Evolutionary conservation across 2,329 filamentous ascomycete genomes (phyloP), one percentile per base, ranked within the genome.

Genomic region (Curvularia eragrostidis): DNA sequence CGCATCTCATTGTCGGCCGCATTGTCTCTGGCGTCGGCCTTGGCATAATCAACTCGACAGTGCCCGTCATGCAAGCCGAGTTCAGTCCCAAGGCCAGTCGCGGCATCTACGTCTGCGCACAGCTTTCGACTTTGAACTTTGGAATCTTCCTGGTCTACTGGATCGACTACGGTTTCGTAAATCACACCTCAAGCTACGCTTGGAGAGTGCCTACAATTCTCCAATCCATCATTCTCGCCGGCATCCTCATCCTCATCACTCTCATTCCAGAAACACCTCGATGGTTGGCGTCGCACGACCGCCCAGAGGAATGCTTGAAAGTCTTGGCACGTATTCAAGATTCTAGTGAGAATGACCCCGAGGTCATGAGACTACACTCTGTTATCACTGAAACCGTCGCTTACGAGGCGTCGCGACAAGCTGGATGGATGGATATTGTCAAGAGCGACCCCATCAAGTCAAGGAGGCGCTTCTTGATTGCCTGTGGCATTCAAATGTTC

Each of bases 11-110:
- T 26, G 64, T 64, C 13, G 61, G 64, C 3, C 62, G 64, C 19
- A 39, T 67, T 10, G 53, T 67, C 10, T 62, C 62, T 15, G 61
- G 64, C 23, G 80, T 78, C 28, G 77, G 77, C 13, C 55, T 66
- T 5, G 63, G 63, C 32, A 59, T 64, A 41, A 63, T 65, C 44
- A 65, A 63, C 41, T 61, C 58, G 2, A 65, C 62, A 1, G 60
- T 65, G 12, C 62, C 62, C 1, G 60, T 64, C 10, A 43, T 64
- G 49, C 62, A 64, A 36, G 62, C 62, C 21, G 59, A 64, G 10
- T 64, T 64, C 53, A 64, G 62, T 36, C 62, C 62, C 2, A 64
- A 64, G 24, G 60, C 62, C 5, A 64, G 59, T 42, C 62, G 62
- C 23, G 62, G 62, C 21, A 59, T 64, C 18, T 64, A 63, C 32